A percentile compares a stretch with the other conserved stretches of the same genome.
phyloP scores from a whole-genome alignment of 2,329 filamentous ascomycete species.

The Aspergillus persii region DNA sequence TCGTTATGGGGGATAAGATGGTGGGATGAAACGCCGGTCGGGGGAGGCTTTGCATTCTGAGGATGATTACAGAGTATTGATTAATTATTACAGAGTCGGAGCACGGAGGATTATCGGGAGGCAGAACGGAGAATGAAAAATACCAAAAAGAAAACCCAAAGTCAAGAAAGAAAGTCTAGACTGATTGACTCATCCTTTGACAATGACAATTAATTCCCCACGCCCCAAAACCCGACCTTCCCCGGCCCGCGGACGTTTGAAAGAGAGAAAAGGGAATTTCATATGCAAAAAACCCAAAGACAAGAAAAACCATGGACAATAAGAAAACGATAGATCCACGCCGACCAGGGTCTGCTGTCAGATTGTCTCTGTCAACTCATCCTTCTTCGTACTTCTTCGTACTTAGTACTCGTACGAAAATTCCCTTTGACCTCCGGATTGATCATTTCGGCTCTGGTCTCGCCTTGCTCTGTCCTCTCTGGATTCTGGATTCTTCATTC shows the following conservation, averaged over 20 bases:
- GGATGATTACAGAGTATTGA: background rate
- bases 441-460: constrained; percentile 6
- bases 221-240: constrained; percentile 22
- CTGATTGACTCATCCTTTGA: constrained; percentile 14
- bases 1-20: background rate
- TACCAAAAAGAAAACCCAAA: background rate
- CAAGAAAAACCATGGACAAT: constrained; percentile 4
- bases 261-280: constrained; percentile 1
- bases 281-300: background rate
- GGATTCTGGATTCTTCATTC: constrained; percentile 4
- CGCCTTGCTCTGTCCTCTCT: constrained; percentile 4
- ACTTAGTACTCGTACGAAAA: background rate
- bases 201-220: constrained; percentile 13
- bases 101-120: background rate
- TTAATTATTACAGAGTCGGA: background rate
- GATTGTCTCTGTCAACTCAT: constrained; percentile 1
- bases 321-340: constrained; percentile 18
- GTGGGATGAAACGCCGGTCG: background rate
- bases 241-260: constrained; percentile 19
- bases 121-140: background rate
- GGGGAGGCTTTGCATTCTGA: background rate
- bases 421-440: constrained; percentile 6
- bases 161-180: background rate
- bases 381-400: no score
- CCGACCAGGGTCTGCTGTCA: constrained; percentile 12